A percentile compares a stretch with the other conserved stretches of the same genome.
Conservation (phyloP, 352 stramenopile species). For the Phytophthora constricta region DNA sequence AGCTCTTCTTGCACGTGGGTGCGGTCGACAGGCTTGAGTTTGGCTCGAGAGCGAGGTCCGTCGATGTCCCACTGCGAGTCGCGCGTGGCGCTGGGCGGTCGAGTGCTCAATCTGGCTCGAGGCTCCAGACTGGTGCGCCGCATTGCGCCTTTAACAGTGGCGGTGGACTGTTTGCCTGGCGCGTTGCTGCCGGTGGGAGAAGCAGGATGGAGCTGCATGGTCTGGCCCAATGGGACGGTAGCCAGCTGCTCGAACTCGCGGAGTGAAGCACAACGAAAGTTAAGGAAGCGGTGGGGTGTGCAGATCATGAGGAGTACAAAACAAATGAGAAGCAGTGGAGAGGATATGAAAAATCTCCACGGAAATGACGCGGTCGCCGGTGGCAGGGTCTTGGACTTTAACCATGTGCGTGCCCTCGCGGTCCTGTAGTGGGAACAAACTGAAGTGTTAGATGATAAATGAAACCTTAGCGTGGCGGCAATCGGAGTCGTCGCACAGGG, state of each 20-base stretch:
- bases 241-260: slow-evolving; percentile 78
- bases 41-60: slow-evolving; percentile 18
- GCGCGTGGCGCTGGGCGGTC: slow-evolving; percentile 9
- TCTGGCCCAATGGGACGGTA: slow-evolving; percentile 65
- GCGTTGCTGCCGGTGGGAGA: background rate
- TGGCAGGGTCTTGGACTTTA: slow-evolving; percentile 48
- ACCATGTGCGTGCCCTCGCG: slow-evolving; percentile 77
- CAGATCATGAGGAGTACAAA: slow-evolving; percentile 6
- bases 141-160: slow-evolving; percentile 2
- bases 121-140: slow-evolving; percentile 12
- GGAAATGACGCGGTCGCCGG: slow-evolving; percentile 58
- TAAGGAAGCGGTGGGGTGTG: slow-evolving; percentile 41
- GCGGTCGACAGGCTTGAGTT: slow-evolving; percentile 48
- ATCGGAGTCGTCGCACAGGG: slow-evolving; percentile 32
- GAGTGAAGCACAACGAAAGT: slow-evolving; percentile 48
- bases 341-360: slow-evolving; percentile 85
- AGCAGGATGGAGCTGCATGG: slow-evolving; percentile 27
- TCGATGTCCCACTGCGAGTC: slow-evolving; percentile 18
- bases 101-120: slow-evolving; percentile 13
- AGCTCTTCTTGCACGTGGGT: slow-evolving; percentile 77
- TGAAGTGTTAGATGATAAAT: background rate
- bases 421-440: slow-evolving; percentile 40
- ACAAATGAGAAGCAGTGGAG: background rate
- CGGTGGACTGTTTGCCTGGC: background rate
- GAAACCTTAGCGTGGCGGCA: background rate